Evolutionary conservation across 345 rosid species (phyloP).

Genomic region (Melaleuca quinquenervia): DNA sequence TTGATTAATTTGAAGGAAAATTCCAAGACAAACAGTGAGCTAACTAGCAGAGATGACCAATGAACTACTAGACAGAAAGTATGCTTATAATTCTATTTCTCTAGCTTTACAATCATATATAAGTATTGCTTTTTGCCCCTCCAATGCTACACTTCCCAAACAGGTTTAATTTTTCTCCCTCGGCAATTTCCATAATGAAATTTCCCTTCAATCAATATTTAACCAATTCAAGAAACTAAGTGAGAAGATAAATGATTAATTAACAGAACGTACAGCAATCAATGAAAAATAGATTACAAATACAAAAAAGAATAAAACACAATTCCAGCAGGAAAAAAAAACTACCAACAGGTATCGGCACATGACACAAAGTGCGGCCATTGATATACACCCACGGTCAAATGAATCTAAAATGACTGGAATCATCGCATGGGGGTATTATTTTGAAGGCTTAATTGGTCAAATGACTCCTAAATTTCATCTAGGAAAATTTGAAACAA

Average conservation of each 20-base stretch:
- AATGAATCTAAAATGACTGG: background rate
- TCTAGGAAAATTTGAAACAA: background rate
- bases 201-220: background rate
- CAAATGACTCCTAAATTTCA: background rate
- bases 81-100: background rate
- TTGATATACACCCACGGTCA: background rate
- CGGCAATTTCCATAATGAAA: background rate
- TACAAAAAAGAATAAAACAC: background rate
- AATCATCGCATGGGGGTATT: background rate
- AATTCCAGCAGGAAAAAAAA: background rate
- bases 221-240: background rate
- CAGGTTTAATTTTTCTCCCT: background rate
- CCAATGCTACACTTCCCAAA: background rate
- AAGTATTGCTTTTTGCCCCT: background rate
- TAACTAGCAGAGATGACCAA: background rate
- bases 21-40: background rate
- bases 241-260: background rate
- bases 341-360: background rate
- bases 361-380: background rate
- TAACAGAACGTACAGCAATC: background rate
- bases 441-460: background rate
- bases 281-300: background rate
- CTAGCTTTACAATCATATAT: background rate
- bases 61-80: background rate
- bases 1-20: background rate